Evolutionary conservation across 1,284 basidiomycete genomes (phyloP).

Genomic region (Ceratobasidium sp.): DNA sequence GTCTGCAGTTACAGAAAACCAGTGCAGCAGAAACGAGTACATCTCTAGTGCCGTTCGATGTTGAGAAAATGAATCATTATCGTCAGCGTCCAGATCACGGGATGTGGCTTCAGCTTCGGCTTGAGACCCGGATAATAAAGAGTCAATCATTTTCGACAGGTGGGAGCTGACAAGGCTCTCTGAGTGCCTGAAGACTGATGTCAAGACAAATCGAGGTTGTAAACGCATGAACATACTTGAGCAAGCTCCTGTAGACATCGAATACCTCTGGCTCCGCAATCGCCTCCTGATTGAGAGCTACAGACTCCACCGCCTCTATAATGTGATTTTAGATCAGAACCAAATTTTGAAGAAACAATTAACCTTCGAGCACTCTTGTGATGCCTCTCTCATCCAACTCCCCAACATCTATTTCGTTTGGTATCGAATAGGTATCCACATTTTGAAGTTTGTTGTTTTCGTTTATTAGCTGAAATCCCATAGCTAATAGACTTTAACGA

Average conservation of each 20-base stretch:
- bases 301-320: constrained; percentile 78
- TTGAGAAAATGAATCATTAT: constrained; percentile 72
- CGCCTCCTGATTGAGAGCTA: constrained; percentile 77
- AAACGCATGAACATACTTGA: constrained; percentile 64
- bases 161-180: constrained; percentile 69
- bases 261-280: constrained; percentile 77
- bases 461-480: constrained; percentile 79
- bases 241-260: constrained; percentile 81
- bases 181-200: constrained; percentile 59
- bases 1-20: constrained; percentile 85
- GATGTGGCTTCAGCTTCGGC: constrained; percentile 76
- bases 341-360: constrained; percentile 49
- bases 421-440: constrained; percentile 70
- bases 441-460: constrained; percentile 75
- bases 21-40: constrained; percentile 88
- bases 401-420: constrained; percentile 73
- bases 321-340: not conserved
- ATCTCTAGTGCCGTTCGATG: constrained; percentile 85
- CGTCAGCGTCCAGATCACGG: constrained; percentile 69
- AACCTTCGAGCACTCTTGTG: constrained; percentile 67
- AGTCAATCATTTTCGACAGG: constrained; percentile 84
- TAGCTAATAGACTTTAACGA: not conserved
- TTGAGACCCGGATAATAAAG: constrained; percentile 77
- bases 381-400: constrained; percentile 62
- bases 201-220: not conserved